phyloP scores from a whole-genome alignment of 257 asterid species.

The Solanum sparsipilum region DNA sequence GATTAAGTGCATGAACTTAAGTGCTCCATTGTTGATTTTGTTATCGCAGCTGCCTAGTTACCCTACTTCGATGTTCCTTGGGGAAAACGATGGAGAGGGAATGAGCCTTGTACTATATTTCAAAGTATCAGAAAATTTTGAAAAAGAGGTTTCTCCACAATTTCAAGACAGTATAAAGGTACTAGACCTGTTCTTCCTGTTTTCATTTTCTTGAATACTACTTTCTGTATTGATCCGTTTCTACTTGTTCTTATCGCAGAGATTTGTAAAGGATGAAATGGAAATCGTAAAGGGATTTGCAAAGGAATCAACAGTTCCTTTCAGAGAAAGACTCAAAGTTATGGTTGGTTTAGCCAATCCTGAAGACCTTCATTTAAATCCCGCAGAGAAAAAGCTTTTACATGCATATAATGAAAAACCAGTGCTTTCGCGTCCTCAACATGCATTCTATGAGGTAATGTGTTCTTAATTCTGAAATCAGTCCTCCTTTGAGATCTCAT shows the following conservation, averaged over 20 bases:
- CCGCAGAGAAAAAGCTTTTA: constrained; percentile 75
- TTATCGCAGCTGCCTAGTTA: constrained; percentile 64
- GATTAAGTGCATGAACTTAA: background rate
- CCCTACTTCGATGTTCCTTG: constrained; percentile 70
- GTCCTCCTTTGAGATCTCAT: background rate
- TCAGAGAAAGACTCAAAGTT: constrained; percentile 74
- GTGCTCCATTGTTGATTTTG: background rate
- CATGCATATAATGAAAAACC: constrained; percentile 84
- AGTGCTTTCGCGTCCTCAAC: constrained; percentile 93
- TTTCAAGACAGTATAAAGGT: constrained; percentile 65
- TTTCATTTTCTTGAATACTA: background rate
- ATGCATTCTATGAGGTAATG: constrained; percentile 56
- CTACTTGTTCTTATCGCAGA: constrained; percentile 21
- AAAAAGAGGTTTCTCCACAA: constrained; percentile 29
- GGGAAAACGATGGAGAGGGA: constrained; percentile 83
- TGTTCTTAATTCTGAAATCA: background rate
- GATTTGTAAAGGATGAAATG: constrained; percentile 47
- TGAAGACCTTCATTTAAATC: constrained; percentile 61
- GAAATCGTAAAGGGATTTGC: constrained; percentile 59
- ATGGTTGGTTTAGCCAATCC: constrained; percentile 72
- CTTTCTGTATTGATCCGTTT: background rate
- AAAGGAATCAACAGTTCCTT: constrained; percentile 51
- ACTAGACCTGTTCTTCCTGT: background rate
- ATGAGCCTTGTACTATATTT: constrained; percentile 76
- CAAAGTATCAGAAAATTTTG: constrained; percentile 51